Conservation (phyloP, 192 early-diverging fungal species). For the Podila epicladia region DNA sequence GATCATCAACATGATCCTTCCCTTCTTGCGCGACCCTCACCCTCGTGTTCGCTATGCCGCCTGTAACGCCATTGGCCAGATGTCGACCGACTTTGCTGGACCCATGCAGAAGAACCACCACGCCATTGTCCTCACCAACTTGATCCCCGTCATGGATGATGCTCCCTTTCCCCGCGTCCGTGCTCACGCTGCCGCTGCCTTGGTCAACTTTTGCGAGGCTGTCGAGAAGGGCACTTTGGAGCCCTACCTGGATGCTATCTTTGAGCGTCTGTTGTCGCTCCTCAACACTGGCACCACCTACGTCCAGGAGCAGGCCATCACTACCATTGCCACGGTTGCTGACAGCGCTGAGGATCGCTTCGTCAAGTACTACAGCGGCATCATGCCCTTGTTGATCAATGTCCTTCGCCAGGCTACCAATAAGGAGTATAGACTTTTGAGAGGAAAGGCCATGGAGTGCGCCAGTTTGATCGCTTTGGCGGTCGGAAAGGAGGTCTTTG, state of each 20-base stretch:
- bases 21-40: constrained; percentile 86
- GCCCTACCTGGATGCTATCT: constrained; percentile 91
- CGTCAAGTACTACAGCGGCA: constrained; percentile 86
- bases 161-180: constrained; percentile 75
- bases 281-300: constrained; percentile 87
- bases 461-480: constrained; percentile 91
- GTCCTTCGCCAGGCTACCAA: constrained; percentile 83
- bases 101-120: constrained; percentile 78
- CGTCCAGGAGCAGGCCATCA: constrained; percentile 98
- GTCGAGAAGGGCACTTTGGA: constrained; percentile 81
- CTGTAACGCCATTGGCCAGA: constrained; percentile 96
- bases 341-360: constrained; percentile 92
- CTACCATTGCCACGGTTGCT: constrained; percentile 95
- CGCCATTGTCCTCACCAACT: constrained; percentile 68
- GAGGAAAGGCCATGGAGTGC: constrained; percentile 98
- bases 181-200: constrained; percentile 92
- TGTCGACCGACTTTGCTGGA: constrained; percentile 96
- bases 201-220: constrained; percentile 98
- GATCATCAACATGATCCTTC: constrained; percentile 82
- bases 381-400: constrained; percentile 96
- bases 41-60: constrained; percentile 95
- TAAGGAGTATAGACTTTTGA: constrained; percentile 88
- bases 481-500: constrained; percentile 90
- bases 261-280: constrained; percentile 84
- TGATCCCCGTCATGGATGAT: constrained; percentile 90